Conservation (phyloP, 257 asterid species). For the Jacaranda mimosifolia region DNA sequence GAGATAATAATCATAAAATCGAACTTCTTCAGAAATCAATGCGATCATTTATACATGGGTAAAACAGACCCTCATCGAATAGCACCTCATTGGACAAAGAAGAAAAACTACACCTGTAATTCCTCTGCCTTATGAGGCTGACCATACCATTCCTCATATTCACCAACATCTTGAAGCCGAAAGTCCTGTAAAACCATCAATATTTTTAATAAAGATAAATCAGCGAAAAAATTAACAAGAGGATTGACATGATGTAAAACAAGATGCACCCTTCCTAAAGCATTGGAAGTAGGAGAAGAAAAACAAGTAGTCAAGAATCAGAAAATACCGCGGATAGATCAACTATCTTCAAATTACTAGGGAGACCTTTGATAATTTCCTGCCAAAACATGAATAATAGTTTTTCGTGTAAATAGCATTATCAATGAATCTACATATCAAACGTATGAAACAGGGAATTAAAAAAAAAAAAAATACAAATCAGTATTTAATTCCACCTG, state of each 20-base stretch:
- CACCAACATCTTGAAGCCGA: conserved; percentile 76
- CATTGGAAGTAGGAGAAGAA: background rate
- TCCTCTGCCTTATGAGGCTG: conserved; percentile 86
- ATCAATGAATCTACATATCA: background rate
- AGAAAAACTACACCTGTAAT: conserved; percentile 65
- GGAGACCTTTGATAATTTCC: conserved; percentile 92
- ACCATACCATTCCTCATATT: conserved; percentile 95
- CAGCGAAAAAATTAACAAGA: background rate
- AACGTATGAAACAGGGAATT: background rate
- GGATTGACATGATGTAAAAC: background rate
- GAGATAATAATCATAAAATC: background rate
- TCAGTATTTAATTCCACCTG: background rate
- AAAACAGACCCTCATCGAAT: too few species aligned
- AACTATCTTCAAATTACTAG: conserved; percentile 77
- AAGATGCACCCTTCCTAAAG: background rate
- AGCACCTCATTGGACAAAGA: conserved; percentile 7
- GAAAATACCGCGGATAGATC: conserved; percentile 93
- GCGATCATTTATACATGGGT: background rate
- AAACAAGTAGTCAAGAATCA: background rate
- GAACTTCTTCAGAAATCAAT: background rate
- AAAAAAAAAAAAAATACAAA: background rate
- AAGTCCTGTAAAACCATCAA: conserved; percentile 73
- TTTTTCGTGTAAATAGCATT: background rate
- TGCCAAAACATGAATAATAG: conserved; percentile 40
- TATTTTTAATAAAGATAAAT: conserved; percentile 6